Conservation (phyloP, 2,329 filamentous ascomycete genomes). For the Cadophora luteo-olivacea region DNA sequence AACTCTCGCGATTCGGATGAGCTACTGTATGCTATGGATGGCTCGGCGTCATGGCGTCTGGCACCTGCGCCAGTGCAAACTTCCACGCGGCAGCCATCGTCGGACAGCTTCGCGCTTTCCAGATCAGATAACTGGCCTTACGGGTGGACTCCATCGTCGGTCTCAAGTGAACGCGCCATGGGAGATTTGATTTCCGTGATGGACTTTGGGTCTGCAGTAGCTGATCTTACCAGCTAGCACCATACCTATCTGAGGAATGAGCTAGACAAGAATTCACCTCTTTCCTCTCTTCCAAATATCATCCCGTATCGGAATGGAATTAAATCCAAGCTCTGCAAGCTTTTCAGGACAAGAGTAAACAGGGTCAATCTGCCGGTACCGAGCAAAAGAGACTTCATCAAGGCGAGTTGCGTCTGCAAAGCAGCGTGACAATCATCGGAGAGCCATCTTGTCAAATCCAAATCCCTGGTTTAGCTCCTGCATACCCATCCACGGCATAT, state of each 20-base stretch:
- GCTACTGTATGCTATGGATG: not conserved
- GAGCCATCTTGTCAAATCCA: not conserved
- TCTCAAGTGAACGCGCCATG: not conserved
- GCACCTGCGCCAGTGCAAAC: not conserved
- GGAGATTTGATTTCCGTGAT: not conserved
- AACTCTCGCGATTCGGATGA: not conserved
- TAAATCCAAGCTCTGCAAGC: not conserved
- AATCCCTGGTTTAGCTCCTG: not conserved
- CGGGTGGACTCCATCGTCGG: not conserved
- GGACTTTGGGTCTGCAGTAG: not conserved
- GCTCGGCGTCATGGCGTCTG: not conserved
- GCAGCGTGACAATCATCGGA: not conserved
- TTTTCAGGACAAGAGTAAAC: not conserved
- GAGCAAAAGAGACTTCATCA: not conserved
- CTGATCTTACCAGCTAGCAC: not conserved
- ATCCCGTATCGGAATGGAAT: not conserved
- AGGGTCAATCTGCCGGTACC: not conserved
- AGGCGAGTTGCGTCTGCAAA: not conserved
- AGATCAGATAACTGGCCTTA: not conserved
- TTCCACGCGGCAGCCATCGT: not conserved
- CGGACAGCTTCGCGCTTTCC: not conserved
- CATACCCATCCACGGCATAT: not conserved
- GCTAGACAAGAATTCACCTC: not conserved
- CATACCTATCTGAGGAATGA: not conserved
- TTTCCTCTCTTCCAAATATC: not conserved